phyloP scores from a whole-genome alignment of 208 protist species.

The Leptomonas seymouri region DNA sequence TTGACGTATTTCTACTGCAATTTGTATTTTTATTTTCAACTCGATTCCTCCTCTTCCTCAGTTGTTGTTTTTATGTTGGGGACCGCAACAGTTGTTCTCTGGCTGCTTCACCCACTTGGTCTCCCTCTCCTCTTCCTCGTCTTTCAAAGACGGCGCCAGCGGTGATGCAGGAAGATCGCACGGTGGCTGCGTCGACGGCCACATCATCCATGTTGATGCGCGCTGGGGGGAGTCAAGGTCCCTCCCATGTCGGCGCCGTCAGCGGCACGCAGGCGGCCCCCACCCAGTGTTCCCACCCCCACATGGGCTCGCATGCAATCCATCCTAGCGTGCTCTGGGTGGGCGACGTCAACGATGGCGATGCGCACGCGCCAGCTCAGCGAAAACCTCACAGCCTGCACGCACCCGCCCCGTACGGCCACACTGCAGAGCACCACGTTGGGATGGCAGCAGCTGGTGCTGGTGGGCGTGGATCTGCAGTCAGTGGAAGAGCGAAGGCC shows the following conservation, averaged over 20 bases:
- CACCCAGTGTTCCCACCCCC: conserved; percentile 6
- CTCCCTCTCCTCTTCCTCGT: neutral
- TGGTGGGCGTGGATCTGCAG: too few species aligned
- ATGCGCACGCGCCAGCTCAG: neutral
- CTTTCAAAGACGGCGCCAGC: too few species aligned
- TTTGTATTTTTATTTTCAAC: too few species aligned
- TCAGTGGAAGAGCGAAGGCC: neutral
- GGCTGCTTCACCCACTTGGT: neutral
- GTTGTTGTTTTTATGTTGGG: neutral
- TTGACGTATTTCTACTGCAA: too few species aligned
- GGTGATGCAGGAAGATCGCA: conserved; percentile 6
- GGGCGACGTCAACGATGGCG: neutral
- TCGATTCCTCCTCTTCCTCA: too few species aligned
- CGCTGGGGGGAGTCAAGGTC: neutral
- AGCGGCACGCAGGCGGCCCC: neutral
- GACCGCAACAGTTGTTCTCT: too few species aligned
- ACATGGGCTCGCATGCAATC: neutral
- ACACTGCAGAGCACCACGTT: neutral
- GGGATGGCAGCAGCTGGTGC: too few species aligned
- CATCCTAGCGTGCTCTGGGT: neutral
- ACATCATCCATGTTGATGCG: neutral
- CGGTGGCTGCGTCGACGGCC: neutral
- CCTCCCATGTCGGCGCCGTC: neutral
- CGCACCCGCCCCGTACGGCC: conserved; percentile 4
- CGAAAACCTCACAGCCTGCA: conserved; percentile 10